These are phyloP conservation scores for Cercophora scortea DNA, from an alignment of 495 filamentous ascomycete species.

Conservation along the genomic window DNA sequence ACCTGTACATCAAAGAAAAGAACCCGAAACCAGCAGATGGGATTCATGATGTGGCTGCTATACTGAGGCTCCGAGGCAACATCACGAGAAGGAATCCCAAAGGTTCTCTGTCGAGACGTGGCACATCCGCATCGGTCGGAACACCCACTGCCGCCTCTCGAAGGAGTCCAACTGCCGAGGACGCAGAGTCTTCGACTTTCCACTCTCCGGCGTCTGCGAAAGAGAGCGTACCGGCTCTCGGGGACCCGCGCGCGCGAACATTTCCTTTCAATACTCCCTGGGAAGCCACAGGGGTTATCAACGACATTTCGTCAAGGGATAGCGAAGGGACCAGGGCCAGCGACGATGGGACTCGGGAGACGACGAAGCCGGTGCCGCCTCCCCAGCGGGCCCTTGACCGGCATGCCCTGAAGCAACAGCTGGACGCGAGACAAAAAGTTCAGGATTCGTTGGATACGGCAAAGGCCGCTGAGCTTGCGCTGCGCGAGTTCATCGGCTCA, in stretches of 20 bases:
- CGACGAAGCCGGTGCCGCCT: conserved; percentile 13
- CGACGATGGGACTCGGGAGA: conserved; percentile 19
- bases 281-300: conserved; percentile 77
- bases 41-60: conserved; percentile 79
- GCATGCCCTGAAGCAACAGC: conserved; percentile 46
- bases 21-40: conserved; percentile 79
- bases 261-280: conserved; percentile 49
- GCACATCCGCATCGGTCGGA: conserved; percentile 32
- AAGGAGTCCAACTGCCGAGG: conserved; percentile 22
- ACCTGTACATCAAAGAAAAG: conserved; percentile 81
- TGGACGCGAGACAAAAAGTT: conserved; percentile 48
- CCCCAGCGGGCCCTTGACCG: conserved; percentile 36
- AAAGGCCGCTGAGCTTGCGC: conserved; percentile 73
- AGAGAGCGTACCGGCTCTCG: conserved; percentile 28
- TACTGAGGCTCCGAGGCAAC: conserved; percentile 66
- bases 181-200: conserved; percentile 17
- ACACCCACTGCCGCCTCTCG: conserved; percentile 29
- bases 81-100: conserved; percentile 78
- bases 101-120: conserved; percentile 48
- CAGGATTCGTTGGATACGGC: conserved; percentile 61
- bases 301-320: conserved; percentile 52
- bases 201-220: conserved; percentile 25
- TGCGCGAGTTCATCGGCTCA: conserved; percentile 71
- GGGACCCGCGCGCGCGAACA: conserved; percentile 49
- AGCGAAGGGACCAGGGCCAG: conserved; percentile 19